phyloP scores from a whole-genome alignment of 805 yeast species.

The Saccharomyces jurei region DNA sequence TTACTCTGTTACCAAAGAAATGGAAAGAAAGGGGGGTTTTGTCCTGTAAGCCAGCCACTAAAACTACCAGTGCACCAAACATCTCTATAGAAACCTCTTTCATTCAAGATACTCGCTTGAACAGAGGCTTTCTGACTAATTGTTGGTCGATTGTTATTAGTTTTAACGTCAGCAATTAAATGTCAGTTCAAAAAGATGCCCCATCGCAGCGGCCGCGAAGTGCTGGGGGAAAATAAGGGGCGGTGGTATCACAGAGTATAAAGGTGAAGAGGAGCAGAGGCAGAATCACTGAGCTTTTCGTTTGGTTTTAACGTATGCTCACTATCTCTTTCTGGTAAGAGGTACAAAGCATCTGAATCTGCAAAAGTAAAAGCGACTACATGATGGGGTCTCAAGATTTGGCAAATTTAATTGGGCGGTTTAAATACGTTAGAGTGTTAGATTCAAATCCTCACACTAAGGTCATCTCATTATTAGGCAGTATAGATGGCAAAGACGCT shows the following conservation, averaged over 20 bases:
- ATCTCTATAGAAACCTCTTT: too few species aligned
- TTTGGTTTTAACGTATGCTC: background rate
- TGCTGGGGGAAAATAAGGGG: background rate
- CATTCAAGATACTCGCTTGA: background rate
- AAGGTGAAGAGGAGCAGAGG: background rate
- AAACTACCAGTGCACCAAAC: too few species aligned
- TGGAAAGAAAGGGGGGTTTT: too few species aligned
- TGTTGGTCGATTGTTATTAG: background rate
- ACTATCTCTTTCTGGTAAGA: background rate
- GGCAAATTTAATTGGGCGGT: conserved; percentile 30
- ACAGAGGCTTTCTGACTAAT: too few species aligned
- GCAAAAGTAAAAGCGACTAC: background rate
- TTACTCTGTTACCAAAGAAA: too few species aligned
- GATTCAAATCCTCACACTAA: conserved; percentile 61
- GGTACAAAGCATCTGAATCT: background rate
- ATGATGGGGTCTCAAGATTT: background rate
- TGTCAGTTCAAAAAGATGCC: background rate
- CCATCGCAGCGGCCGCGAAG: background rate
- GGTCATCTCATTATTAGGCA: conserved; percentile 58
- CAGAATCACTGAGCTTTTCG: background rate
- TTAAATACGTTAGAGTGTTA: conserved; percentile 41
- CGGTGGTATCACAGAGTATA: background rate
- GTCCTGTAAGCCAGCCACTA: too few species aligned
- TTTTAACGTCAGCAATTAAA: background rate
- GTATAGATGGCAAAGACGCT: conserved; percentile 52